A percentile compares a stretch with the other conserved stretches of the same genome.
These are phyloP conservation scores for Aurantiochytrium sp. DNA, from an alignment of 108 stramenopile species.

Conservation along the genomic window DNA sequence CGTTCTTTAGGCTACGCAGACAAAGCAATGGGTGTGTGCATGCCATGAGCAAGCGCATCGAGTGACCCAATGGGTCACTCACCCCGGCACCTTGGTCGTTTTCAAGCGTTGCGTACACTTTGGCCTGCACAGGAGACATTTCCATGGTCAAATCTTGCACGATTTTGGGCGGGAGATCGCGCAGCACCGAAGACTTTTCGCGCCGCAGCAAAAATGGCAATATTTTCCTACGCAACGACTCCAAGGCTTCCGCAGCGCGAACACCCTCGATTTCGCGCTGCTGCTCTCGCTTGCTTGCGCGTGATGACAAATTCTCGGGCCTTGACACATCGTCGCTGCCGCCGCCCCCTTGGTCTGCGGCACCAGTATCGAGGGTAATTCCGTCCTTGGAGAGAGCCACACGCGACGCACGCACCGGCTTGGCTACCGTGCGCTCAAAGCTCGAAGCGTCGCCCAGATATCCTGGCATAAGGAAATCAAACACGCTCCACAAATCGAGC, in stretches of 20 bases:
- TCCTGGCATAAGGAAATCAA: slow-evolving; percentile 66
- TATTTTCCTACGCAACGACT: slow-evolving; percentile 64
- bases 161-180: slow-evolving; percentile 61
- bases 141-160: slow-evolving; percentile 32
- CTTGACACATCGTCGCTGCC: too few relatives aligned
- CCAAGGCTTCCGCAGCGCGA: neutral
- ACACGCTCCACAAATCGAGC: slow-evolving; percentile 68
- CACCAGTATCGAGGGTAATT: slow-evolving; percentile 31
- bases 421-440: slow-evolving; percentile 33
- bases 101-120: slow-evolving; percentile 34
- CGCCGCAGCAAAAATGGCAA: slow-evolving; percentile 82
- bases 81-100: neutral
- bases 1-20: neutral
- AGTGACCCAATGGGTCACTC: neutral
- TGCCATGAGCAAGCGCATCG: neutral
- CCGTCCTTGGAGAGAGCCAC: neutral
- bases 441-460: slow-evolving; percentile 30
- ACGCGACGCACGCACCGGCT: neutral
- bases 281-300: neutral
- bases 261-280: neutral
- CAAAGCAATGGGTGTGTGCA: slow-evolving; percentile 29
- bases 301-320: neutral
- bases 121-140: slow-evolving; percentile 27
- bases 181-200: slow-evolving; percentile 71
- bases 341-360: slow-evolving; percentile 32